Evolutionary conservation across 768 basidiomycete species (phyloP).

Genomic region (Russula dissimulans): DNA sequence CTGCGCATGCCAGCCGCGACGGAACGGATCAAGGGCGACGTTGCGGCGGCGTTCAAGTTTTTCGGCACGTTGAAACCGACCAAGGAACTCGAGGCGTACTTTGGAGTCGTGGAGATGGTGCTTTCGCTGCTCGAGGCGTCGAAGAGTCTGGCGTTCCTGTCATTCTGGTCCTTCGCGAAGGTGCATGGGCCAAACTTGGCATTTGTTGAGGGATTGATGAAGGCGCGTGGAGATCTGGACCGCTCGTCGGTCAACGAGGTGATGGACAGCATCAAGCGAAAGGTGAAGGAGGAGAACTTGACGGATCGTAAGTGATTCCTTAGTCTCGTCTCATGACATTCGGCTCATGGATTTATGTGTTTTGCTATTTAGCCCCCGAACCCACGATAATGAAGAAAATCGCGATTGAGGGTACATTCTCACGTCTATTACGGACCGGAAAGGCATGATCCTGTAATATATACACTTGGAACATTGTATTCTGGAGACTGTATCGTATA

Average conservation of each 20-base stretch:
- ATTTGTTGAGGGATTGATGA: conserved; percentile 88
- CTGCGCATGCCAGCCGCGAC: conserved; percentile 78
- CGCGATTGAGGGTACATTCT: conserved; percentile 62
- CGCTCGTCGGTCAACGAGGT: conserved; percentile 81
- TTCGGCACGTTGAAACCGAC: conserved; percentile 71
- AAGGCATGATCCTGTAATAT: background rate
- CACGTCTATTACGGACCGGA: conserved; percentile 54
- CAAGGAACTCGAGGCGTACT: conserved; percentile 71
- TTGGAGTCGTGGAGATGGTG: conserved; percentile 82
- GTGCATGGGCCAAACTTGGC: conserved; percentile 86
- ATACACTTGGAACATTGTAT: background rate
- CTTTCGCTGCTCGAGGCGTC: conserved; percentile 76
- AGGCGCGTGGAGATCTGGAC: conserved; percentile 83
- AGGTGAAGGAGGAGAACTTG: conserved; percentile 82
- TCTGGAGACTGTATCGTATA: background rate
- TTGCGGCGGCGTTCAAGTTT: conserved; percentile 67
- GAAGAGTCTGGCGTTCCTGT: conserved; percentile 83
- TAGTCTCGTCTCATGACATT: too few species aligned
- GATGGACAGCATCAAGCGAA: conserved; percentile 88
- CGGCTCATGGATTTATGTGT: background rate
- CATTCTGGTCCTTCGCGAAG: conserved; percentile 90
- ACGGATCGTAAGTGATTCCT: conserved; percentile 57
- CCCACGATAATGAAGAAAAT: conserved; percentile 91
- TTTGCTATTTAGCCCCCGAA: conserved; percentile 48
- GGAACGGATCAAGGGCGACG: conserved; percentile 76